These are phyloP conservation scores for Pestalotiopsis fici DNA, from an alignment of 2,329 filamentous ascomycete genomes.

Conservation along the genomic window DNA sequence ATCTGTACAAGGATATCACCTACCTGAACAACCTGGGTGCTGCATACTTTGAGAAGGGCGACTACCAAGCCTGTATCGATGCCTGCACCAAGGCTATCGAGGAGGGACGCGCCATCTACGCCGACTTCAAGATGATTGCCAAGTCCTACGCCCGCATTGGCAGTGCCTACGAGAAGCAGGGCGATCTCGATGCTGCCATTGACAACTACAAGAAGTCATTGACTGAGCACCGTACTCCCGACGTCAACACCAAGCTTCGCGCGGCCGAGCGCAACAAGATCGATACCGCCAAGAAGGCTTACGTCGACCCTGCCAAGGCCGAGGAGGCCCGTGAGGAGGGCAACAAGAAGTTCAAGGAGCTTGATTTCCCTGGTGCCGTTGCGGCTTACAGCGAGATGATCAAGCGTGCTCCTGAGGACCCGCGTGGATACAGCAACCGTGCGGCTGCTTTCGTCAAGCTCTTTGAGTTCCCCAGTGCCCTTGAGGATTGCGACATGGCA, in stretches of 20 bases:
- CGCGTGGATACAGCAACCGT: slow-evolving; percentile 95
- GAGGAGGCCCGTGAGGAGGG: slow-evolving; percentile 94
- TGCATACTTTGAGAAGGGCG: slow-evolving; percentile 94
- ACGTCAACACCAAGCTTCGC: slow-evolving; percentile 90
- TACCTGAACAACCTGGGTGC: slow-evolving; percentile 97
- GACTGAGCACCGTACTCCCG: slow-evolving; percentile 94
- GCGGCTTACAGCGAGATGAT: slow-evolving; percentile 95
- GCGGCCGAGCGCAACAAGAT: slow-evolving; percentile 85
- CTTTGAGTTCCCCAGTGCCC: slow-evolving; percentile 89
- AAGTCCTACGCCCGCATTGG: slow-evolving; percentile 98
- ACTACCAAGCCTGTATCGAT: slow-evolving; percentile 85
- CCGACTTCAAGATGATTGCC: slow-evolving; percentile 97
- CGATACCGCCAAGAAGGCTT: slow-evolving; percentile 73
- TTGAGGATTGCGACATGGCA: slow-evolving; percentile 88
- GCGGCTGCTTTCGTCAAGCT: slow-evolving; percentile 97
- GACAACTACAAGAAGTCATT: slow-evolving; percentile 91
- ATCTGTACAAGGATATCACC: slow-evolving; percentile 91
- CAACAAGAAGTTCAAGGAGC: slow-evolving; percentile 96
- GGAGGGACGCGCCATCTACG: slow-evolving; percentile 84
- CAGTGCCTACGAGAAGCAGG: slow-evolving; percentile 87
- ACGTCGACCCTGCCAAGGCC: slow-evolving; percentile 87
- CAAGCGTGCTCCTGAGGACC: slow-evolving; percentile 90
- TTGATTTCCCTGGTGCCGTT: slow-evolving; percentile 92
- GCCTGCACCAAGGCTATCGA: slow-evolving; percentile 85
- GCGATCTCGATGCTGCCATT: slow-evolving; percentile 77